Evolutionary conservation across 2,329 filamentous ascomycete species (phyloP), one percentile per base, ranked within the genome.

Genomic region (Diaporthe citriasiana): DNA sequence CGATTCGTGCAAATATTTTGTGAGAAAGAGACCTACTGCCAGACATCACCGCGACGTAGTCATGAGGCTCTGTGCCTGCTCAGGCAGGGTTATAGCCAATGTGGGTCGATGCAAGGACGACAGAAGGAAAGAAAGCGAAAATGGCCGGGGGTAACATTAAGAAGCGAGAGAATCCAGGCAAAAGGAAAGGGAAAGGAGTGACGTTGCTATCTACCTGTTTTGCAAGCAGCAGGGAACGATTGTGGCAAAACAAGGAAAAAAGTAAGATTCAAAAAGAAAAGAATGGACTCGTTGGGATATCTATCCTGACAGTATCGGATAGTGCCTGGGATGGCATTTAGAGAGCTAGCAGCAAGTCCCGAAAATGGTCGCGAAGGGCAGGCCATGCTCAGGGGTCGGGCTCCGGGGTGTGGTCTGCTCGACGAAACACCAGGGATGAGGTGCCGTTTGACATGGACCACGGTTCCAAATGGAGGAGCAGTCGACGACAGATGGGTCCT

Each of bases 21-120:
- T 22, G 22, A 55, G 35, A 38, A 25, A 63, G 35, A 13, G 38
- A 57, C 60, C 13, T 59, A 55, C 66, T 42, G 42, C 60, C 74
- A 40, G 72, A 74, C 74, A 74, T 75, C 59, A 68, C 72, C 45
- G 60, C 30, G 45, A 57, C 9, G 51, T 27, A 65, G 53, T 55
- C 50, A 59, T 70, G 45, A 42, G 71, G 53, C 42, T 50, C 25
- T 71, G 65, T 53, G 68, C 70, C 51, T 59, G 59, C 71, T 56
- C 66, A 65, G 56, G 42, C 51, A 60, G 57, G 40, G 4, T 68
- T 53, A 40, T 53, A 35, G 45, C 27, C 40, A 35, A 69, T 55
- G 65, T 70, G 65, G 65, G 47, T 71, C 45, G 55, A n/a, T 33
- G 27, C 40, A 35, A 59, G 40, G 35, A 40, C 25, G n/a, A 57